These are phyloP conservation scores for Sphaerulina populicola DNA, from an alignment of 2,329 filamentous ascomycete genomes.

Conservation along the genomic window DNA sequence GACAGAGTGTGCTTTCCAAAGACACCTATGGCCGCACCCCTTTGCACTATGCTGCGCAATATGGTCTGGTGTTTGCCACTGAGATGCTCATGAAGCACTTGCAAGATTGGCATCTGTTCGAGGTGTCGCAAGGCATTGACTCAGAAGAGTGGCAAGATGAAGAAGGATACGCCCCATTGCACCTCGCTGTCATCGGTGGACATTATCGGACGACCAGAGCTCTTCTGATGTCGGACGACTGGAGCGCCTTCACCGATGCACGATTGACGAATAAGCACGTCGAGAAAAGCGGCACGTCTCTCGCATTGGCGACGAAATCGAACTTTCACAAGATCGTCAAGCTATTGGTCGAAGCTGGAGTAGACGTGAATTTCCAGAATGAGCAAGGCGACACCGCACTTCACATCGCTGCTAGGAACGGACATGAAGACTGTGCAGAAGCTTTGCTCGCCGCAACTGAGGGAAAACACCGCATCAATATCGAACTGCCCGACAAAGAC, in stretches of 20 bases:
- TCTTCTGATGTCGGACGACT: constrained; percentile 58
- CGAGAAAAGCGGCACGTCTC: constrained; percentile 75
- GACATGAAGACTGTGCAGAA: constrained; percentile 69
- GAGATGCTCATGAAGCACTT: constrained; percentile 80
- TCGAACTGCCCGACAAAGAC: constrained; percentile 70
- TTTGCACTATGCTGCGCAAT: constrained; percentile 89
- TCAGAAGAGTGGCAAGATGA: constrained; percentile 81
- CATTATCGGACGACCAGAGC: constrained; percentile 78
- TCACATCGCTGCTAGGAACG: constrained; percentile 83
- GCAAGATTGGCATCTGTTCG: constrained; percentile 80
- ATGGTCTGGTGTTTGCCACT: constrained; percentile 86
- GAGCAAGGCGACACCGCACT: constrained; percentile 82
- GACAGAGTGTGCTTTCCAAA: constrained; percentile 55
- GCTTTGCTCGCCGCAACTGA: constrained; percentile 62
- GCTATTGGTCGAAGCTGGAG: constrained; percentile 78
- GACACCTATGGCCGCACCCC: constrained; percentile 78
- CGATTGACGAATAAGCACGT: constrained; percentile 60
- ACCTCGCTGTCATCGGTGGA: constrained; percentile 84
- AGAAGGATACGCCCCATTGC: constrained; percentile 82
- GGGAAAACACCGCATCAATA: constrained; percentile 60
- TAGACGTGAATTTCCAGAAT: constrained; percentile 90
- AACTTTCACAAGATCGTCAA: constrained; percentile 79
- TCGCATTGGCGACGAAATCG: constrained; percentile 79
- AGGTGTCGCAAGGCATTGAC: constrained; percentile 78
- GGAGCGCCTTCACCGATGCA: constrained; percentile 21